Evolutionary conservation across 495 filamentous ascomycete genomes (phyloP), one percentile per base, ranked within the genome.

Genomic region (Penicillium macrosclerotiorum): DNA sequence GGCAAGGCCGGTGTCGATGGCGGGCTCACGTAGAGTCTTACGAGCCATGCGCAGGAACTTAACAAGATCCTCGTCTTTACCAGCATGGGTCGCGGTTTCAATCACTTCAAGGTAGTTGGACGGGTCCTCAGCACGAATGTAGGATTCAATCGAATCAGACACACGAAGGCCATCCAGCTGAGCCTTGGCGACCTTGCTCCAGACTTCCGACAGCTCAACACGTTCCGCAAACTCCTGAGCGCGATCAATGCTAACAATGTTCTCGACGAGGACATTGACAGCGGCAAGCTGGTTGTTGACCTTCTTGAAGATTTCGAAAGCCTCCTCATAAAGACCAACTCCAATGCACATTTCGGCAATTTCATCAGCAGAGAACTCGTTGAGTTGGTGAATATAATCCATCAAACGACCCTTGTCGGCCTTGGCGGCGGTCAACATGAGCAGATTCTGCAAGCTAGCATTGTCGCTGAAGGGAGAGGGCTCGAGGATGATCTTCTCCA

Each of bases 401-500:
- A 97, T 96, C 27, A 99, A 79, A 46, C 90, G 88, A 27, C 86
- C 78, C 73, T 95, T 95, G 71, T 97, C 94, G 17, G 94, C 88
- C 76, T 95, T 96, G 52, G 92, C 89, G 23, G 94, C 93, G 35
- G 94, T 99, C 57, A 96, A 83, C 74, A 99, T 96, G 47, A 99
- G 77, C 45, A 99, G 72, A 63, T 97, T 99, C 65, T 99, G 94
- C 51, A 99, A 78, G 64, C 86, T 96, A 54, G 84, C 79, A 67
- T 97, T 97, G 72, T 99, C 94, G 54, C 88, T 96, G 77, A 99
- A 97, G 18, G 88, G 84, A 8, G 91, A 94, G 13, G 94, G 94
- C 71, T 99, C 94, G 16, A 99, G 78, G 37, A 99, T 93, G 48
- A 99, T 99, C 83, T 99, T 99, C 73, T 99, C 94, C 9, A 99